Conservation (phyloP, 2,329 filamentous ascomycete genomes). For the Rugonectria rugulosa region DNA sequence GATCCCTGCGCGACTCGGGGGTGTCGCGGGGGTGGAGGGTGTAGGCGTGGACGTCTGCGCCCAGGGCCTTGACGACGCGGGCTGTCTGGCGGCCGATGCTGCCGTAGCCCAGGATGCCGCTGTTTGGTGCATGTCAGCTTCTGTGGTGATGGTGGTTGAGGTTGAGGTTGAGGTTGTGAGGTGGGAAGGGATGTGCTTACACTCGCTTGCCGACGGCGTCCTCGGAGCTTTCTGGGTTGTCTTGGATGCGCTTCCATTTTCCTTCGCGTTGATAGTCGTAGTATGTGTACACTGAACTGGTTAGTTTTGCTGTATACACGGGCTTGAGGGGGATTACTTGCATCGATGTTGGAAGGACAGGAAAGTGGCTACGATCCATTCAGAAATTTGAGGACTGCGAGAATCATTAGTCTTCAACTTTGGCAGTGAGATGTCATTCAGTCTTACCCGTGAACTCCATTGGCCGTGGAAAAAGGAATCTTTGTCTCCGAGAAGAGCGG, state of each 20-base stretch:
- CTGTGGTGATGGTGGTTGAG: too few species aligned
- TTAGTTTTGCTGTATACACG: not conserved
- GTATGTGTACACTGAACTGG: constrained; percentile 52
- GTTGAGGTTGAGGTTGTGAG: too few species aligned
- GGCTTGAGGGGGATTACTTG: constrained; percentile 40
- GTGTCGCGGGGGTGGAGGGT: constrained; percentile 75
- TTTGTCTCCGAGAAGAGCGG: constrained; percentile 59
- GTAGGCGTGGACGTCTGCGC: constrained; percentile 78
- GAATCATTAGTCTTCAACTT: not conserved
- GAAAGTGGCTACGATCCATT: constrained; percentile 63
- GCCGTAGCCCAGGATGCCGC: constrained; percentile 63
- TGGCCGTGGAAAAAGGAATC: constrained; percentile 61
- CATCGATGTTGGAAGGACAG: constrained; percentile 57
- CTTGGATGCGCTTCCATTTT: constrained; percentile 49
- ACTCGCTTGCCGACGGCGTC: constrained; percentile 58
- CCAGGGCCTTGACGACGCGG: constrained; percentile 68
- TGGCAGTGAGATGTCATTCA: accelerated
- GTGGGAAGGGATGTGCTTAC: constrained; percentile 44
- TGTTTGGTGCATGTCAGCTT: constrained; percentile 26
- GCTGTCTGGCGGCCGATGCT: constrained; percentile 62
- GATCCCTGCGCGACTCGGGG: constrained; percentile 68
- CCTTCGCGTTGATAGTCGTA: constrained; percentile 52
- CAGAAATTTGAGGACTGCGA: constrained; percentile 61
- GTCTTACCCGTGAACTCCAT: constrained; percentile 63
- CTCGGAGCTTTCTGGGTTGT: constrained; percentile 38